These are phyloP conservation scores for Piloderma croceum DNA, from an alignment of 768 basidiomycete genomes.

Conservation along the genomic window DNA sequence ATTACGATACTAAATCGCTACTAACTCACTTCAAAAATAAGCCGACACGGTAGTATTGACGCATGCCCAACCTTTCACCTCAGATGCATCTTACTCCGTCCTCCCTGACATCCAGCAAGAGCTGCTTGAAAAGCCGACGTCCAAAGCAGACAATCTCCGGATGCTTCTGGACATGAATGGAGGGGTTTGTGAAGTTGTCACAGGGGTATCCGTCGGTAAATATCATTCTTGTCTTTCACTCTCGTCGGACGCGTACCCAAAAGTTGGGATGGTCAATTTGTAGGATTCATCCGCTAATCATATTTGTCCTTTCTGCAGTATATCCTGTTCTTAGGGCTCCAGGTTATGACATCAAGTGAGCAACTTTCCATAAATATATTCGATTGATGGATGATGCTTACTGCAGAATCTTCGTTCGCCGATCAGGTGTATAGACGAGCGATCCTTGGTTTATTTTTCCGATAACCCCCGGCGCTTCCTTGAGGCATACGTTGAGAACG, in stretches of 20 bases:
- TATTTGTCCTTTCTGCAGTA: conserved; percentile 33
- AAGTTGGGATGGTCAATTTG: no score
- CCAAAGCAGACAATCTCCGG: conserved; percentile 74
- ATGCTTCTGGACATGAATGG: conserved; percentile 90
- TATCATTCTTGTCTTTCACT: not conserved
- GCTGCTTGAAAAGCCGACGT: conserved; percentile 82
- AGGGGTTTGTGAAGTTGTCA: conserved; percentile 84
- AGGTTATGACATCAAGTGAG: conserved; percentile 67
- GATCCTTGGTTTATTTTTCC: conserved; percentile 71
- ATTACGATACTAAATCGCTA: not conserved
- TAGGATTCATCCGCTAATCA: not conserved
- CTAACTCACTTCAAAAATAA: conserved; percentile 22
- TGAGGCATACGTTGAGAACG: conserved; percentile 76
- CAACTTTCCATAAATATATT: not conserved
- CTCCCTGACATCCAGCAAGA: conserved; percentile 54
- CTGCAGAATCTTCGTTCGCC: no score
- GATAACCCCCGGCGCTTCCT: conserved; percentile 56
- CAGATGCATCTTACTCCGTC: conserved; percentile 50
- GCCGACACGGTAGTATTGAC: conserved; percentile 96
- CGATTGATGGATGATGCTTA: not conserved
- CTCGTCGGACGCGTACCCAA: no score
- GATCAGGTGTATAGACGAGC: conserved; percentile 78
- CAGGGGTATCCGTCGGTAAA: conserved; percentile 80
- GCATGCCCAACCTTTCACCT: conserved; percentile 57
- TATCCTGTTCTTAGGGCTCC: conserved; percentile 73